Evolutionary conservation across 129 eudicot species (phyloP).

Genomic region (Apium graveolens): DNA sequence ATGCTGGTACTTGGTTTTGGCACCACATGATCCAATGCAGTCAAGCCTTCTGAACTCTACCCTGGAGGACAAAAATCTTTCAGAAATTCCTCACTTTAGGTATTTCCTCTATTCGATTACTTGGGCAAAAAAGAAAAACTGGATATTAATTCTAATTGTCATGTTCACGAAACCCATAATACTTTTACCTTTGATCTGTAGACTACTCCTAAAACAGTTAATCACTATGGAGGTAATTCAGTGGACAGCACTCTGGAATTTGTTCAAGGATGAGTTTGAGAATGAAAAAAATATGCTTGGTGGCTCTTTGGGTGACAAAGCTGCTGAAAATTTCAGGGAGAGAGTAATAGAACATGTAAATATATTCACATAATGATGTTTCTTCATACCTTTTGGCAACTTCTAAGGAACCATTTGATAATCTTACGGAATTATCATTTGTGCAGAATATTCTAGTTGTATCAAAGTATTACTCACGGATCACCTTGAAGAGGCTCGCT

Average conservation of each 20-base stretch:
- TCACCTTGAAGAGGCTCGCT: conserved; percentile 74
- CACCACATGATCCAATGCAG: conserved; percentile 98
- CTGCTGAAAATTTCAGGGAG: conserved; percentile 73
- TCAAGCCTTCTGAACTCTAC: conserved; percentile 88
- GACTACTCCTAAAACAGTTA: conserved; percentile 67
- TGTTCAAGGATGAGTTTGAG: conserved; percentile 75
- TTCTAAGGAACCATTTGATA: neutral
- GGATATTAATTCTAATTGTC: neutral
- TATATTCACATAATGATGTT: neutral
- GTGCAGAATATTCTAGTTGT: conserved; percentile 80
- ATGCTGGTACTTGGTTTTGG: conserved; percentile 77
- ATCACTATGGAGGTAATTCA: conserved; percentile 89
- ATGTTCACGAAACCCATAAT: neutral
- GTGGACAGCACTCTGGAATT: conserved; percentile 78
- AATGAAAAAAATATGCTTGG: conserved; percentile 80
- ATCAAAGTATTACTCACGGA: conserved; percentile 76
- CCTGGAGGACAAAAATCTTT: conserved; percentile 79
- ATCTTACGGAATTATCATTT: neutral
- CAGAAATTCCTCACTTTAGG: conserved; percentile 86
- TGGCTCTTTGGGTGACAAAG: conserved; percentile 84
- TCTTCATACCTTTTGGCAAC: neutral
- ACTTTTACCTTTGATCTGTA: conserved; percentile 13
- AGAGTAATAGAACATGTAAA: conserved; percentile 91
- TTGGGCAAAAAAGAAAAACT: neutral
- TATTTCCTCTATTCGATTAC: conserved; percentile 4